Evolutionary conservation across 306 rosid species (phyloP).

Genomic region (Echinosophora koreensis): DNA sequence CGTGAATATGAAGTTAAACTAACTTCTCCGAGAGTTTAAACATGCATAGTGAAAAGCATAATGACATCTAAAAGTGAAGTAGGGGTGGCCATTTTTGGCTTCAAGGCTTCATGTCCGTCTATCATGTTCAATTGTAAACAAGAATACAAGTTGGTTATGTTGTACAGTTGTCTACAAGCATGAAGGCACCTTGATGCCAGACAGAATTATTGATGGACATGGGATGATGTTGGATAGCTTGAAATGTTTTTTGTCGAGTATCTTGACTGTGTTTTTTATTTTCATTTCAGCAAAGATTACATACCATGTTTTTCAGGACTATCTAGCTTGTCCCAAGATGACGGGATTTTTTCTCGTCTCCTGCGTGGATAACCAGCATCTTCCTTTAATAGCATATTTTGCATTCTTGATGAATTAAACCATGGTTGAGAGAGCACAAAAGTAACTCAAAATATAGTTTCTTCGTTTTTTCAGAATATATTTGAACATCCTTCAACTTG

Average conservation of each 20-base stretch:
- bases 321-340: slow-evolving; percentile 96
- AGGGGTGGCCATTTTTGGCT: slow-evolving; percentile 1
- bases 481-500: slow-evolving; percentile 77
- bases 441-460: neutral
- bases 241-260: neutral
- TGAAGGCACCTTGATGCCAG: neutral
- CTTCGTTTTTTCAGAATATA: slow-evolving; percentile 67
- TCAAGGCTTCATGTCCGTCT: slow-evolving; percentile 1
- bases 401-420: slow-evolving; percentile 21
- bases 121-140: slow-evolving; percentile 26
- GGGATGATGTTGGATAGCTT: slow-evolving; percentile 4
- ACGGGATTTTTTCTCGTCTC: slow-evolving; percentile 82
- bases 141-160: neutral
- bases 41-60: neutral
- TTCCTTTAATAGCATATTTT: slow-evolving; percentile 15
- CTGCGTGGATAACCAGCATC: slow-evolving; percentile 92
- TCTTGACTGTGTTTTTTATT: slow-evolving; percentile 32
- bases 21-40: slow-evolving; percentile 22
- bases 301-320: slow-evolving; percentile 57
- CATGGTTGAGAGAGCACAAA: neutral
- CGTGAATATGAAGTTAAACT: slow-evolving; percentile 26
- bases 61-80: slow-evolving; percentile 19
- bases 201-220: too few relatives aligned
- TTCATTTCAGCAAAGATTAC: slow-evolving; percentile 74
- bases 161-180: slow-evolving; percentile 3